Evolutionary conservation across 2,329 filamentous ascomycete species (phyloP).

Genomic region (Podosphaera leucotricha): DNA sequence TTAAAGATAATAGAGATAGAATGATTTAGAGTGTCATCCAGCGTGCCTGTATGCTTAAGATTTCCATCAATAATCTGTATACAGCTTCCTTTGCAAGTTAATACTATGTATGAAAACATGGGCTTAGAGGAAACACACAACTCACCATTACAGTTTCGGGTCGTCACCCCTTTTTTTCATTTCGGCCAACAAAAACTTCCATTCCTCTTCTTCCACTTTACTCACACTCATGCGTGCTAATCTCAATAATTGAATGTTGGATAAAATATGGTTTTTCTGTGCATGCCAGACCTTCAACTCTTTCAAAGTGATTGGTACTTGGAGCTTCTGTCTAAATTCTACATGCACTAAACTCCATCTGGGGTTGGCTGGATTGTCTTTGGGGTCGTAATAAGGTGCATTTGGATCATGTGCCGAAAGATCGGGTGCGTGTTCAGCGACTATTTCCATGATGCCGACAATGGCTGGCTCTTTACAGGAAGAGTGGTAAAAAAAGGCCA

Average conservation of each 20-base stretch:
- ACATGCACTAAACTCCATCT: slow-evolving; percentile 85
- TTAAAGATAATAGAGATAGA: too few relatives aligned
- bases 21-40: too few relatives aligned
- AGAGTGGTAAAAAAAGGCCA: slow-evolving; percentile 93
- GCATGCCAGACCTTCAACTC: slow-evolving; percentile 42
- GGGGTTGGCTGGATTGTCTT: slow-evolving; percentile 42
- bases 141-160: slow-evolving; percentile 2
- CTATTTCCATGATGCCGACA: slow-evolving; percentile 72
- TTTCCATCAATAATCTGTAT: too few relatives aligned
- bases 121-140: too few relatives aligned
- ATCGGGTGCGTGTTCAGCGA: slow-evolving; percentile 61
- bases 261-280: slow-evolving; percentile 30
- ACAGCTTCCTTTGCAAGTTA: too few relatives aligned
- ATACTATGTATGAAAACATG: too few relatives aligned
- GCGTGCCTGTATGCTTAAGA: too few relatives aligned
- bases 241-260: slow-evolving; percentile 63
- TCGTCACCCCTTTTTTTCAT: slow-evolving; percentile 11
- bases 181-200: slow-evolving; percentile 34
- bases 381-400: slow-evolving; percentile 64
- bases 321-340: slow-evolving; percentile 64
- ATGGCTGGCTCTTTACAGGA: slow-evolving; percentile 80
- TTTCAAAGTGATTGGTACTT: slow-evolving; percentile 41
- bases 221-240: slow-evolving; percentile 65
- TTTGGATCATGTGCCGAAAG: slow-evolving; percentile 41
- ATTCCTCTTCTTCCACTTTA: slow-evolving; percentile 39